Evolutionary conservation across 768 basidiomycete species (phyloP), one percentile per base, ranked within the genome.

Genomic region (Termitomyces sp.): DNA sequence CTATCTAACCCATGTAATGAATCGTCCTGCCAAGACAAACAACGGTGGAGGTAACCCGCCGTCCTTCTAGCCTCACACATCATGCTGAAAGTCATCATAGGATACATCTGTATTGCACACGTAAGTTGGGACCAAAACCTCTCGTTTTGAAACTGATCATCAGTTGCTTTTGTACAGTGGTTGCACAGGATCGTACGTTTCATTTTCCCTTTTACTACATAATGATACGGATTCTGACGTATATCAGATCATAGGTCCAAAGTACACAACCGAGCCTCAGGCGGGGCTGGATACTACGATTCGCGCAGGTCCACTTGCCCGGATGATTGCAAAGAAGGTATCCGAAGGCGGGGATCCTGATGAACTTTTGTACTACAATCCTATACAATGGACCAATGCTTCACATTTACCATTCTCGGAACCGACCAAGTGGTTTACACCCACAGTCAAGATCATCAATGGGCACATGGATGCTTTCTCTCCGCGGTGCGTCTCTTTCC

Each of bases 51-150:
- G 65, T 65, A 43, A 42, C 59, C 37, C 34, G 8, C 47, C 25
- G 12, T 11, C 29, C 36, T 56, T n/a, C 47, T 40, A 31, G 38
- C 5, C 11, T 49, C 12, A 20, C 11, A 10, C 29, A 1, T 36
- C 14, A 14, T 31, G 15, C 34, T 46, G 8, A 47, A 25, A 34
- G 48, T 31, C 17, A 4, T 49, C n/a, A 9, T n/a, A 67, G 82
- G 78, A 5, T 86, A 79, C 71, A 86, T 86, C 57, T 86, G 85
- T 67, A 76, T 82, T 49, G 83, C 84, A 3, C 82, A 85, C 69
- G 84, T 85, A 66, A 70, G 83, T 31, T 45, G 32, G 36, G 37
- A 45, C 32, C 15, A 12, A 40, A 32, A 12, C n/a, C 14, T 5
- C 6, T 15, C 12, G 32, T 32, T 36, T 29, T 38, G 17, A 31